phyloP scores from a whole-genome alignment of 306 rosid genomes.

The Prunus mongolica region DNA sequence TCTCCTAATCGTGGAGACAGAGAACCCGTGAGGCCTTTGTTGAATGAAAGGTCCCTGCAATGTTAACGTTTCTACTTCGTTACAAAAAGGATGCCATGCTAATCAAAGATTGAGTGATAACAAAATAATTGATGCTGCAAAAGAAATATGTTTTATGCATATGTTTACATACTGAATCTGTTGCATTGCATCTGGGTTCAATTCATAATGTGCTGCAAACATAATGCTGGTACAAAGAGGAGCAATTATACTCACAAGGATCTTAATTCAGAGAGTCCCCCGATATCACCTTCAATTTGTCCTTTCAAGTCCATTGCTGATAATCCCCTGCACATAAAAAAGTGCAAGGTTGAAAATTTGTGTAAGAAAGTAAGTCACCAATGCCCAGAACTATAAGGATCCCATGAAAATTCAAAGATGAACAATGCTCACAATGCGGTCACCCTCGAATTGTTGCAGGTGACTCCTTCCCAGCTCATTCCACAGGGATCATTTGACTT shows the following conservation, averaged over 20 bases:
- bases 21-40: constrained; percentile 52
- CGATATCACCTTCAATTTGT: constrained; percentile 60
- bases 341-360: background rate
- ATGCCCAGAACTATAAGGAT: background rate
- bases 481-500: constrained; percentile 73
- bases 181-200: background rate
- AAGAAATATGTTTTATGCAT: background rate
- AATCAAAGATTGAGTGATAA: constrained; percentile 12
- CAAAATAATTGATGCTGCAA: background rate
- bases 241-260: constrained; percentile 55
- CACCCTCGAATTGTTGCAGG: constrained; percentile 68
- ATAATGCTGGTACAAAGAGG: background rate
- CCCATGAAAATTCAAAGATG: background rate
- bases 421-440: constrained; percentile 65
- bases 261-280: constrained; percentile 56
- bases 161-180: background rate
- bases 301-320: constrained; percentile 76
- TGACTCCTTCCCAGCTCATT: constrained; percentile 83
- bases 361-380: background rate
- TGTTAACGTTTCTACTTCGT: constrained; percentile 12
- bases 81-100: background rate
- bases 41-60: constrained; percentile 76
- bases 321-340: constrained; percentile 47
- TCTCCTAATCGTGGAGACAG: constrained; percentile 49
- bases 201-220: background rate